These are phyloP conservation scores for Fusarium protoensiforme DNA, from an alignment of 2,329 filamentous ascomycete genomes.

Conservation along the genomic window DNA sequence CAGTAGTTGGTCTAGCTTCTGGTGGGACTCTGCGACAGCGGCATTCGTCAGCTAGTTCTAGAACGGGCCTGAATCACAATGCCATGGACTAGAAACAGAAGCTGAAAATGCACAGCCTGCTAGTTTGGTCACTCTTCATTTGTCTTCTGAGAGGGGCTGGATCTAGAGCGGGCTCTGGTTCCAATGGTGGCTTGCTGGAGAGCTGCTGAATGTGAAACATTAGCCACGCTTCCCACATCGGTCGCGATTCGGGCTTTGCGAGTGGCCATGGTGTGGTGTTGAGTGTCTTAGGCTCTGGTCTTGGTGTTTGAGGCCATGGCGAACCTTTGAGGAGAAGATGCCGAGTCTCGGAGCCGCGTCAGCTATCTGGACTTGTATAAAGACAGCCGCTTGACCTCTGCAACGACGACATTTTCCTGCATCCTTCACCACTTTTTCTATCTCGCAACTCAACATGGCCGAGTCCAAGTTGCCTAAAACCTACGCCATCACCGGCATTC, in stretches of 20 bases:
- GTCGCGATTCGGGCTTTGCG: neutral
- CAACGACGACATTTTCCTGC: fast-evolving
- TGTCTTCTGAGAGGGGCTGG: neutral
- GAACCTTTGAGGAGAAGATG: neutral
- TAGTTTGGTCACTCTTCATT: neutral
- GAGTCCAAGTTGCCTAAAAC: neutral
- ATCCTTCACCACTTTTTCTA: neutral
- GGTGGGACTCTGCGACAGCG: neutral
- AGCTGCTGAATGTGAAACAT: neutral
- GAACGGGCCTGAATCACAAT: neutral
- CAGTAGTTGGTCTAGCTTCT: neutral
- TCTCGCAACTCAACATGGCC: neutral
- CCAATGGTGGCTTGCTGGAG: neutral
- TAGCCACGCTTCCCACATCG: neutral
- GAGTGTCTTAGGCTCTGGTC: neutral
- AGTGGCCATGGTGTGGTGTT: neutral
- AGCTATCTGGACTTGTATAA: neutral
- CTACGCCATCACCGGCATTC: constrained; percentile 12
- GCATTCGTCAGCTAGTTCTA: neutral
- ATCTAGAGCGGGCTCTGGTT: neutral
- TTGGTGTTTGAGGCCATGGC: neutral
- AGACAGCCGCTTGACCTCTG: neutral
- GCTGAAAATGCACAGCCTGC: neutral
- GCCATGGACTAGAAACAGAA: neutral
- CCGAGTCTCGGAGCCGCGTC: neutral